phyloP scores from a whole-genome alignment of 257 asterid species.

The Scutellaria barbata region DNA sequence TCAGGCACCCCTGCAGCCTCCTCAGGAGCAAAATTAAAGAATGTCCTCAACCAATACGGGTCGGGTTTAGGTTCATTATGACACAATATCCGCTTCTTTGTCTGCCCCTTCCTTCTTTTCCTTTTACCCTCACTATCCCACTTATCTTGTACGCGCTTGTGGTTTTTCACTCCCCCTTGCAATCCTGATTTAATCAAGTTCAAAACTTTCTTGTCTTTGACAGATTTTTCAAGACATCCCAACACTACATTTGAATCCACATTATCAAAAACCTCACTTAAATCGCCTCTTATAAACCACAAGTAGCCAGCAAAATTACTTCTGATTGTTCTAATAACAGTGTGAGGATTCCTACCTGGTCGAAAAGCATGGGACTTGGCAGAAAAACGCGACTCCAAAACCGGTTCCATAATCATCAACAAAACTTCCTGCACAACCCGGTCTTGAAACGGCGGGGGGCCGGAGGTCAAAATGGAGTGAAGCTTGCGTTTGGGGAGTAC shows the following conservation, averaged over 20 bases:
- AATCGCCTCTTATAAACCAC: constrained; percentile 92
- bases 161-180: constrained; percentile 37
- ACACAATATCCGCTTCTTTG: constrained; percentile 74
- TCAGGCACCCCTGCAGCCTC: constrained; percentile 87
- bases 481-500: constrained; percentile 63
- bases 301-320: constrained; percentile 94
- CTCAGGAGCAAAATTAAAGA: constrained; percentile 86
- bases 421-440: constrained; percentile 83
- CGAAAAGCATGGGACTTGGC: constrained; percentile 83
- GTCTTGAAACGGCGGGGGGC: constrained; percentile 70
- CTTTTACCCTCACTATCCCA: constrained; percentile 46
- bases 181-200: constrained; percentile 73
- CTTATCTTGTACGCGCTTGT: constrained; percentile 33
- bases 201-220: constrained; percentile 77
- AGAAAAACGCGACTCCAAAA: constrained; percentile 80
- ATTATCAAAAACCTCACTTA: constrained; percentile 56
- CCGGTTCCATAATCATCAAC: constrained; percentile 78
- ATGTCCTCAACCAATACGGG: constrained; percentile 89
- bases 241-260: constrained; percentile 53
- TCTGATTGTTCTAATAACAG: constrained; percentile 87
- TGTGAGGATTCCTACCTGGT: constrained; percentile 91
- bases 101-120: constrained; percentile 70
- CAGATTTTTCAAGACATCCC: constrained; percentile 58
- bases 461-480: constrained; percentile 55
- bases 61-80: constrained; percentile 91